Evolutionary conservation across 2,329 filamentous ascomycete genomes (phyloP), one percentile per base, ranked within the genome.

Genomic region (Cladosporium cucumerinum): DNA sequence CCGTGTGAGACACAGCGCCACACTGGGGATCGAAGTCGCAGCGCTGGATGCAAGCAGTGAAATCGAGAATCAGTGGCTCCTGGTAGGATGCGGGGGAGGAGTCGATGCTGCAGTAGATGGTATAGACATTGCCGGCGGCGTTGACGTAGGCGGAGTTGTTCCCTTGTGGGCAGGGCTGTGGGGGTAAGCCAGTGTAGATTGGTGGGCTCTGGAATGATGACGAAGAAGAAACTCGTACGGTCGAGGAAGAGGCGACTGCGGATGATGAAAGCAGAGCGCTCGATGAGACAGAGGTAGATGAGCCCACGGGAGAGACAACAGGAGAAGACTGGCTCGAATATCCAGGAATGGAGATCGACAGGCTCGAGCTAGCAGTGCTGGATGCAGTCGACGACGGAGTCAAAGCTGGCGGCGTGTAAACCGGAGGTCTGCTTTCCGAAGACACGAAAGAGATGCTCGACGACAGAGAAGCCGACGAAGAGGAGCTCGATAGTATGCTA

Each of bases 121-220:
- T 65, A 26, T 69, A 68, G 7, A 30, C 16, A 14, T 61, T 61
- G 23, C 68, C 68, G 2, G 63, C 66, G 8, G 60, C 21, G 30
- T 69, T 57, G 18, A 51, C 52, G 18, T 67, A 49, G 43, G 63
- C 57, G 8, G 59, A 23, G 18, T 66, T 63, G 54, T 69, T 59
- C 26, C 66, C 66, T 23, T 46, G 21, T 0, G 68, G 66, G 25
- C 68, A 69, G n/a, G 61, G 55, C 28, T 57, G 39, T 3, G 59
- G 28, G 2, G 58, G 14, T 18, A 8, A 16, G 18, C 57, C 26
- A 32, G 48, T 49, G 58, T 61, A 54, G 58, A 60, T 43, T 43
- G 58, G 18, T 57, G 62, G 36, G 49, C 52, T 26, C 51, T 43
- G 8, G 18, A n/a, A 51, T 10, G 65, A 57, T 3, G 60, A 61